These are phyloP conservation scores for Opeltia flavorubescens DNA, from an alignment of 495 filamentous ascomycete genomes.

Conservation along the genomic window DNA sequence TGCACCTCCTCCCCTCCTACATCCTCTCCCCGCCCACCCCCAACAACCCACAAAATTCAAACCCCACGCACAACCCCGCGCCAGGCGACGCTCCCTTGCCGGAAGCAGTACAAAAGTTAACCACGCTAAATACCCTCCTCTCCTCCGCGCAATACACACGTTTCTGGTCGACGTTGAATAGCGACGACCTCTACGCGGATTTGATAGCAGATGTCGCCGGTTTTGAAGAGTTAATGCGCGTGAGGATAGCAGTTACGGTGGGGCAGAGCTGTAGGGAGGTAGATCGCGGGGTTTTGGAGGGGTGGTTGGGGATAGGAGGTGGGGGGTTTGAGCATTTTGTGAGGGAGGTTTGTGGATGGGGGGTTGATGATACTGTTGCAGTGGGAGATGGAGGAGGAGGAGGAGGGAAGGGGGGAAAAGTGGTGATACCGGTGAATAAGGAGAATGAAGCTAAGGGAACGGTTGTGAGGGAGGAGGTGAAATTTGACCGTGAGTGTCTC, in stretches of 20 bases:
- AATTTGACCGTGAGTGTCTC: constrained; percentile 59
- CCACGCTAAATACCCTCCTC: constrained; percentile 55
- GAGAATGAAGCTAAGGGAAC: constrained; percentile 98
- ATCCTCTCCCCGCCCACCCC: constrained; percentile 43
- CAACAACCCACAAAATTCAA: constrained; percentile 41
- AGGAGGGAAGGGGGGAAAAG: constrained; percentile 32
- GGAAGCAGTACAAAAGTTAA: constrained; percentile 62
- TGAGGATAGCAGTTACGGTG: constrained; percentile 80
- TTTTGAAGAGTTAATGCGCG: constrained; percentile 91
- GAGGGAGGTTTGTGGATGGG: constrained; percentile 75
- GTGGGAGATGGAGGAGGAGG: no score
- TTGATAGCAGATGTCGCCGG: constrained; percentile 84
- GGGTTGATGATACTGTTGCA: constrained; percentile 34
- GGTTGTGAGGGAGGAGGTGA: constrained; percentile 89
- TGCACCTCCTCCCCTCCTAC: constrained; percentile 78
- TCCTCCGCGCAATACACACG: constrained; percentile 71
- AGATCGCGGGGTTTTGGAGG: constrained; percentile 57
- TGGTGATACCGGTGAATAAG: constrained; percentile 77
- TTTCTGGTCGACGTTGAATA: constrained; percentile 90
- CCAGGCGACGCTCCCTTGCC: constrained; percentile 32
- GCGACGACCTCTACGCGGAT: constrained; percentile 92
- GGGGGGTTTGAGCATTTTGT: constrained; percentile 68
- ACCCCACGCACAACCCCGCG: constrained; percentile 44
- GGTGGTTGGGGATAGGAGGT: constrained; percentile 70
- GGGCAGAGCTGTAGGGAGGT: constrained; percentile 82